Conservation (phyloP, 208 protist genomes). For the Acanthamoeba lenticulata region DNA sequence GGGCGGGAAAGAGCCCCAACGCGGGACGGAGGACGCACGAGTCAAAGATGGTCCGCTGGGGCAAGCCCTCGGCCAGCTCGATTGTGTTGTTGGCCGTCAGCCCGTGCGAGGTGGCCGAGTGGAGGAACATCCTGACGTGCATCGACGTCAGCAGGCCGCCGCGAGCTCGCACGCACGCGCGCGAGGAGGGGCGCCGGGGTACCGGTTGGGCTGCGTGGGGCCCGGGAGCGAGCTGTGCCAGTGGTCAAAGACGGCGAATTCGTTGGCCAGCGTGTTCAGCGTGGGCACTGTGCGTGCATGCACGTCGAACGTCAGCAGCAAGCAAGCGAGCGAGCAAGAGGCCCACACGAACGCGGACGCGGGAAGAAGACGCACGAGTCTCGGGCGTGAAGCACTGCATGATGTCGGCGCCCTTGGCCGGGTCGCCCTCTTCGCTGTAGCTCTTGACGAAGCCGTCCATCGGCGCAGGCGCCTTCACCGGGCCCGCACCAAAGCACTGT, state of each 20-base stretch:
- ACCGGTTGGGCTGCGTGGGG: slow-evolving; percentile 53
- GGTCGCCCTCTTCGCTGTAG: not conserved
- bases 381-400: not conserved
- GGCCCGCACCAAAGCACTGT: not conserved
- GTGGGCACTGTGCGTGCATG: not conserved
- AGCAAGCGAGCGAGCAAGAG: too few species aligned
- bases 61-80: not conserved
- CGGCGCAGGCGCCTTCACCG: slow-evolving; percentile 9
- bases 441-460: slow-evolving; percentile 54
- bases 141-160: not conserved
- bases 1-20: too few species aligned
- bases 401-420: not conserved
- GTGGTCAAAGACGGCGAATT: slow-evolving; percentile 51
- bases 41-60: slow-evolving; percentile 7
- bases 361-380: slow-evolving; percentile 24
- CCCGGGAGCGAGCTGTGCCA: slow-evolving; percentile 50
- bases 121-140: not conserved
- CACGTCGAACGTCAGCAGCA: not conserved
- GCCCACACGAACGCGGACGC: too few species aligned
- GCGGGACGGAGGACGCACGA: not conserved
- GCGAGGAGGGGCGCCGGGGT: too few species aligned
- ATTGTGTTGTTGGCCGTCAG: not conserved
- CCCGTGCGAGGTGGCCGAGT: slow-evolving; percentile 51
- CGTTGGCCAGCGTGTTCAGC: slow-evolving; percentile 36
- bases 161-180: not conserved